Evolutionary conservation across 179 eudicot species (phyloP).

Genomic region (Silene coronaria): DNA sequence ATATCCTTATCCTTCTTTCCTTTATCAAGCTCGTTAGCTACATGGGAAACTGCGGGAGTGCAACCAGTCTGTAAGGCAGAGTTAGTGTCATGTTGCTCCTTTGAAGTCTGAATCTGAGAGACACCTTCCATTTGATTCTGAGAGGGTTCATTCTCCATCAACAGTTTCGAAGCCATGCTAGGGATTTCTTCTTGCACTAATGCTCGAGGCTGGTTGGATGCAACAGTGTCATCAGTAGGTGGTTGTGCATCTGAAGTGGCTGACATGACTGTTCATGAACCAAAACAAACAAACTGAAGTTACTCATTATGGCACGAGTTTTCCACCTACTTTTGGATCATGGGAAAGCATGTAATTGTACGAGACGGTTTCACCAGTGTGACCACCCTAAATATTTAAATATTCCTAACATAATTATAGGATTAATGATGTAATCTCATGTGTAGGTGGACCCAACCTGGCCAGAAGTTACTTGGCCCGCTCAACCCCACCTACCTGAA

Average conservation of each 20-base stretch:
- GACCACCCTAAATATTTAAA: neutral
- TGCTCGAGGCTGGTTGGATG: constrained; percentile 21
- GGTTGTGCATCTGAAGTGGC: constrained; percentile 32
- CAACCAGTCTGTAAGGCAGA: constrained; percentile 34
- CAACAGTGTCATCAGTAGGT: constrained; percentile 25
- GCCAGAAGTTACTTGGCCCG: neutral
- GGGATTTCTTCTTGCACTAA: constrained; percentile 20
- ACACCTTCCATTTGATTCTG: constrained; percentile 25
- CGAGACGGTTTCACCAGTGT: neutral
- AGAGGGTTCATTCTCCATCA: constrained; percentile 23
- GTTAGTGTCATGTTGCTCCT: constrained; percentile 25
- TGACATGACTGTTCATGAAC: constrained; percentile 36
- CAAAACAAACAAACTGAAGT: constrained; percentile 6
- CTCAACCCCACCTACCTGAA: neutral
- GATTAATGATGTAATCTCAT: neutral
- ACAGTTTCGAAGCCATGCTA: constrained; percentile 26
- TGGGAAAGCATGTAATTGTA: neutral
- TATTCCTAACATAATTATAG: no score
- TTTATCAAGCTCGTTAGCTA: constrained; percentile 38
- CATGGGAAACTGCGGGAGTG: constrained; percentile 39
- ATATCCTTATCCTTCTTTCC: constrained; percentile 58
- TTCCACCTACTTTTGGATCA: neutral
- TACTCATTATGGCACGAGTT: constrained; percentile 7
- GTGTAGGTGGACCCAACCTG: neutral
- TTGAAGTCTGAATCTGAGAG: constrained; percentile 32